phyloP scores from a whole-genome alignment of 306 rosid species.

The peach (Prunus persica) region Prunus_persica_NCBIv2 NC_034016.1:17385001-17385500 shows the following conservation, averaged over 20 bases:
- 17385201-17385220: background rate
- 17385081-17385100: background rate
- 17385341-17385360: conserved; percentile 10
- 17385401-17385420: conserved; percentile 14
- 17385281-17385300: background rate
- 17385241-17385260: background rate
- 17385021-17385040: background rate
- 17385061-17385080: background rate
- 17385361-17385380: conserved; percentile 4
- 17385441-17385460: conserved; percentile 32
- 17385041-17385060: background rate
- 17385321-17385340: background rate
- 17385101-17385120: background rate
- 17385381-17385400: background rate
- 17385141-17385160: background rate
- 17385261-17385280: background rate
- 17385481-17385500: conserved; percentile 97
- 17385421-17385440: conserved; percentile 21
- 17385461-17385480: conserved; percentile 75
- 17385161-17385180: background rate
- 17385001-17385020: conserved; percentile 51
- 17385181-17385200: background rate
- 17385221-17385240: background rate
- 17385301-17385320: background rate
- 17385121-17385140: background rate